Base-by-base conservation (phyloP, 306 rosid species). In the Quillaja saponaria region DNA sequence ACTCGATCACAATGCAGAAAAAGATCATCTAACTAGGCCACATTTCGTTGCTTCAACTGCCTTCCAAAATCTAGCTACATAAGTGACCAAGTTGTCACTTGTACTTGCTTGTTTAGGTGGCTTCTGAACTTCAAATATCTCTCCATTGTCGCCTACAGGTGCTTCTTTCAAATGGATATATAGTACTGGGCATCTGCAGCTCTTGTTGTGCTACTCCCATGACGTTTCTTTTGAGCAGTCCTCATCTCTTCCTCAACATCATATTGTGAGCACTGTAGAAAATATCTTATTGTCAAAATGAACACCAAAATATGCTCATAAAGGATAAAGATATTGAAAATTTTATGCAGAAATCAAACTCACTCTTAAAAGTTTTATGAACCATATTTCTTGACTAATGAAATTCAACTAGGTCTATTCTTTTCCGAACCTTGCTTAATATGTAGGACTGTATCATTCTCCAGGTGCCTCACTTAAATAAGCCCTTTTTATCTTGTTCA, bases 191-290 rank as follows among this genome's bases (percentile, higher is more conserved):
- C 49, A 42, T 92, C 95, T 14, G 73, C 83, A 68, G 77, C 67
- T 80, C 87, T 89, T 21, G 85, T 70, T 17, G 82, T 61, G 78
- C 73, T 67, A 55, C 77, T 78, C 72, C 82, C 99, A 58, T 64
- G 64, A 39, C 86, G 82, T 71, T 78, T 87, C 94, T 74, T 92
- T 58, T 69, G 91, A 42, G 81, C 78, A 71, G 77, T 86, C 68
- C 96, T 87, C 85, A 80, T 72, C 77, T 89, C 95, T 77, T 89
- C 99, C 73, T 92, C 99, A 8, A 82, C 85, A 49, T 89, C 95
- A 47, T 92, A 92, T 57, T 80, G 87, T 19, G 87, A 65, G 39
- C 94, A 87, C 99, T 92, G 84, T 78, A 76, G 37, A 53, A 69
- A 45, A n/a, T 28, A 46, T 60, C 46, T 31, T 35, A 15, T 50